Evolutionary conservation across 116 monocot genomes (phyloP).

Genomic region (Zostera marina): DNA sequence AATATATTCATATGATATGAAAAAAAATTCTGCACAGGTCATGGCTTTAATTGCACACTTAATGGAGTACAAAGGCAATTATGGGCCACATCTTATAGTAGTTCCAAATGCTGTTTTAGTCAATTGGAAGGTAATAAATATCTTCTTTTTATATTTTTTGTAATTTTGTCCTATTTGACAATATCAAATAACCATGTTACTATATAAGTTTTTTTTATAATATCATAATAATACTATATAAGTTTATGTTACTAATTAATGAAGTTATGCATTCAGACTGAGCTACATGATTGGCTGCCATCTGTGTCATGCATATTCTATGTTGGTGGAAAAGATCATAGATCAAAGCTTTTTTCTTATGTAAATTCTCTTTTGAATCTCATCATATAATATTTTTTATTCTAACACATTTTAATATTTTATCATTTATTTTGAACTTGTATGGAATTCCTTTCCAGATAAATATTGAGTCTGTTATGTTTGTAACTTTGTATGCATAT

Average conservation of each 20-base stretch:
- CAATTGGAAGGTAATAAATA: constrained; percentile 73
- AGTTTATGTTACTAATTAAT: constrained; percentile 1
- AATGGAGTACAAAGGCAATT: constrained; percentile 98
- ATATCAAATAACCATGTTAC: too few relatives aligned
- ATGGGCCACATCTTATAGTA: constrained; percentile 97
- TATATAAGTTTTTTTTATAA: constrained; percentile 5
- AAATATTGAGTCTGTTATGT: not conserved
- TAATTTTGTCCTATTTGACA: not conserved
- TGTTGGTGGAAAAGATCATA: constrained; percentile 84
- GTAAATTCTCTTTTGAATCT: constrained; percentile 25
- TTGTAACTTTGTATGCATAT: not conserved
- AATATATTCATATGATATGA: not conserved
- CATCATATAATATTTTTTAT: too few relatives aligned
- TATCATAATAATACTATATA: too few relatives aligned
- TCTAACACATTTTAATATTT: too few relatives aligned
- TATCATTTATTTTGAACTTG: too few relatives aligned
- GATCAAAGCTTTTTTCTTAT: constrained; percentile 70
- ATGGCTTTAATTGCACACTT: constrained; percentile 96
- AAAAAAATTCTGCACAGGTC: constrained; percentile 26
- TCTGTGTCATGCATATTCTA: constrained; percentile 86
- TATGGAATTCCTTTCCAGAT: not conserved
- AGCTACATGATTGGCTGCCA: constrained; percentile 85
- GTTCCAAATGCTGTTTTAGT: constrained; percentile 98
- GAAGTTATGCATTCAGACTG: constrained; percentile 44
- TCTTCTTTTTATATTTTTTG: constrained; percentile 2